phyloP scores from a whole-genome alignment of 441 rosid genomes.

The Iberis amara region DNA sequence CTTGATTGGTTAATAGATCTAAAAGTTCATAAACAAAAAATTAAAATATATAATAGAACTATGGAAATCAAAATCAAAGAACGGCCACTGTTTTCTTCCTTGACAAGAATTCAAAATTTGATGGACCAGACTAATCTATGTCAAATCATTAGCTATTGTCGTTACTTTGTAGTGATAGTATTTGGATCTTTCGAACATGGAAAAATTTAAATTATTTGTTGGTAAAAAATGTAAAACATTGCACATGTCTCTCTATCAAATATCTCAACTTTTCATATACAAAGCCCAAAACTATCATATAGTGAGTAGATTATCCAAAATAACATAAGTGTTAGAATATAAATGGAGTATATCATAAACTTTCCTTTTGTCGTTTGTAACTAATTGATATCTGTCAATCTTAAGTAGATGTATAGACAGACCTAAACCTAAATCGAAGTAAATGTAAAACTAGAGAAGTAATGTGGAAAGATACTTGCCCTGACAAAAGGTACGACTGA shows the following conservation, averaged over 20 bases:
- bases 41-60: neutral
- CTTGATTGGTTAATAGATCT: neutral
- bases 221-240: neutral
- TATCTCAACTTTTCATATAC: too few relatives aligned
- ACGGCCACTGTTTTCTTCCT: neutral
- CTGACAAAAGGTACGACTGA: neutral
- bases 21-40: neutral
- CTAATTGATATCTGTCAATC: too few relatives aligned
- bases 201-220: slow-evolving; percentile 4
- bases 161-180: slow-evolving; percentile 8
- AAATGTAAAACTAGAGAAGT: neutral
- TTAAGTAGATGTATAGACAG: neutral
- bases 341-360: too few relatives aligned
- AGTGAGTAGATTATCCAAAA: too few relatives aligned
- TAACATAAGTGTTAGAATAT: too few relatives aligned
- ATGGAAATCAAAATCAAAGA: slow-evolving; percentile 9
- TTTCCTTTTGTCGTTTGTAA: too few relatives aligned
- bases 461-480: slow-evolving; percentile 18
- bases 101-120: slow-evolving; percentile 24
- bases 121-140: slow-evolving; percentile 27
- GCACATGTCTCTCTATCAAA: too few relatives aligned
- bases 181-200: slow-evolving; percentile 19
- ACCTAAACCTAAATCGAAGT: neutral
- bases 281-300: too few relatives aligned
- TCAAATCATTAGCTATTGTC: slow-evolving; percentile 36